Conservation (phyloP, 2,329 filamentous ascomycete genomes). For the Dactylellina drechsleri region DNA sequence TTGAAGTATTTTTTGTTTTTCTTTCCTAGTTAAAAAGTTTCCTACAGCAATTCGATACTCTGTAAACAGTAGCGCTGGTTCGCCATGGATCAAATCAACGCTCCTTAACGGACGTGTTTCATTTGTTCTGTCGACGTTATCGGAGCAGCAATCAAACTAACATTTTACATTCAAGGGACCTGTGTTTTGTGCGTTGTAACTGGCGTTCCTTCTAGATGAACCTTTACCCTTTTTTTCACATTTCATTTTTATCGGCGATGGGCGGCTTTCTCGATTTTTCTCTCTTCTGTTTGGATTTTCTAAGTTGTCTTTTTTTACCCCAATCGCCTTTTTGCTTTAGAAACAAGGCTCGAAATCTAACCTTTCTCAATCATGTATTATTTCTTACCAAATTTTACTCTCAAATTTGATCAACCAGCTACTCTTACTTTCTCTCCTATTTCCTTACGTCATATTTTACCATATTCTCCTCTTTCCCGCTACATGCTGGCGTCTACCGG, state of each 20-base stretch:
- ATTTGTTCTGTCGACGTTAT: conserved; percentile 54
- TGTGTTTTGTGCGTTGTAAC: conserved; percentile 38
- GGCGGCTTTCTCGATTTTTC: conserved; percentile 17
- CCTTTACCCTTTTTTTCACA: conserved; percentile 17
- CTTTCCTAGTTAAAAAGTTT: conserved; percentile 48
- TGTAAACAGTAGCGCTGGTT: conserved; percentile 50
- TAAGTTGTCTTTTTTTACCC: conserved; percentile 18
- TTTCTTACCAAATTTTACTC: conserved; percentile 30
- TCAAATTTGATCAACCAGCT: conserved; percentile 18
- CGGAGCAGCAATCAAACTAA: conserved; percentile 40
- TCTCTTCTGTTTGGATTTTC: conserved; percentile 15
- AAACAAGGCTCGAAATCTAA: conserved; percentile 15
- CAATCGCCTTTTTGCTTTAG: conserved; percentile 1
- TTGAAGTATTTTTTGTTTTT: neutral
- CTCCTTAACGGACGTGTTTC: conserved; percentile 36
- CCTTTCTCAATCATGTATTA: conserved; percentile 41
- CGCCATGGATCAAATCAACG: conserved; percentile 53
- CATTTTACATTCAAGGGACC: conserved; percentile 32
- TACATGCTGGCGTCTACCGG: conserved; percentile 17
- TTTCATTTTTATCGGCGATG: conserved; percentile 24
- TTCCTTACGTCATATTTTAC: conserved; percentile 17
- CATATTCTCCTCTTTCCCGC: conserved; percentile 3
- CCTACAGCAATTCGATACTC: conserved; percentile 31
- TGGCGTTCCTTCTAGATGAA: conserved; percentile 52
- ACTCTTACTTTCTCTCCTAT: conserved; percentile 7